Evolutionary conservation across 768 basidiomycete genomes (phyloP).

Genomic region (Candolleomyces eurysporus): DNA sequence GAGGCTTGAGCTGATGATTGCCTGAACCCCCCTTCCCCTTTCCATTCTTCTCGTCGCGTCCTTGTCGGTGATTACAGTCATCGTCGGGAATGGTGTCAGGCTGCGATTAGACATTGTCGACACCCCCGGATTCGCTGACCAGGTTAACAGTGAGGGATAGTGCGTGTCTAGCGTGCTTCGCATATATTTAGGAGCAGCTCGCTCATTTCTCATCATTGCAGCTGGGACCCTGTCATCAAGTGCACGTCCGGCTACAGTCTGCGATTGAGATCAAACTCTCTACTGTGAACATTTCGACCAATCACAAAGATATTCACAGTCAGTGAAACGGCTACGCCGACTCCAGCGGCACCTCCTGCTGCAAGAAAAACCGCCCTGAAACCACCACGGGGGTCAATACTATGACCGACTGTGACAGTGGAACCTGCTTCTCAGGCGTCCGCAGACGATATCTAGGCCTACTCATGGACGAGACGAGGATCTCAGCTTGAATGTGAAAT

Average conservation of each 20-base stretch:
- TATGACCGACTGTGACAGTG: slow-evolving; percentile 62
- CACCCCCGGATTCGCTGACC: slow-evolving; percentile 98
- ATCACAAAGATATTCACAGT: too few relatives aligned
- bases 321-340: too few relatives aligned
- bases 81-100: slow-evolving; percentile 93
- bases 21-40: too few relatives aligned
- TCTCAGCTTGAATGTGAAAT: slow-evolving; percentile 85
- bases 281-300: too few relatives aligned
- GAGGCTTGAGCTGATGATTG: too few relatives aligned
- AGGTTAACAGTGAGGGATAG: slow-evolving; percentile 99
- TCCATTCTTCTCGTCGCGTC: not conserved
- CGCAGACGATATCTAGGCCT: slow-evolving; percentile 79
- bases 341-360: too few relatives aligned
- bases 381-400: slow-evolving; percentile 55
- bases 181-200: too few relatives aligned
- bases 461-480: slow-evolving; percentile 82
- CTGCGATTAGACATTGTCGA: slow-evolving; percentile 97
- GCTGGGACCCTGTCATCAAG: too few relatives aligned
- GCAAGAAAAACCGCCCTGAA: slow-evolving; percentile 27
- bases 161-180: slow-evolving; percentile 31
- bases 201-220: too few relatives aligned
- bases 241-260: slow-evolving; percentile 63
- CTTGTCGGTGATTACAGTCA: slow-evolving; percentile 50
- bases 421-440: slow-evolving; percentile 78
- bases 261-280: slow-evolving; percentile 78